phyloP scores from a whole-genome alignment of 192 early-diverging fungal genomes.

The Podila horticola region DNA sequence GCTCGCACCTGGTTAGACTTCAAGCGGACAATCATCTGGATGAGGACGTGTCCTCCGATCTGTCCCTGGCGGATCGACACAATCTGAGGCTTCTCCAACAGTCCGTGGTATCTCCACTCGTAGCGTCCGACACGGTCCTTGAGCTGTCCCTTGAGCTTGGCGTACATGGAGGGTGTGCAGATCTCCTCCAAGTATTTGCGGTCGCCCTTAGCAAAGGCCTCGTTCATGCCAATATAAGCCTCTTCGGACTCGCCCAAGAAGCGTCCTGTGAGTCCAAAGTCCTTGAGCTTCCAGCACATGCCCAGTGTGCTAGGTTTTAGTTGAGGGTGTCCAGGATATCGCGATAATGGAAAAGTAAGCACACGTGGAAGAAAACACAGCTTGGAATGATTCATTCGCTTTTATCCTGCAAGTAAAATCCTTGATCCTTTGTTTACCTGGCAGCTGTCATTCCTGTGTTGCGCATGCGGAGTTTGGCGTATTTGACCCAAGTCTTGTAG shows the following conservation, averaged over 20 bases:
- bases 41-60: slow-evolving; percentile 60
- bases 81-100: slow-evolving; percentile 64
- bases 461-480: slow-evolving; percentile 60
- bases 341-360: no score
- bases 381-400: no score
- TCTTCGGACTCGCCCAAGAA: slow-evolving; percentile 69
- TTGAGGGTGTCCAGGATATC: no score
- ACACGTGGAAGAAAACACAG: no score
- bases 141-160: slow-evolving; percentile 69
- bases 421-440: slow-evolving; percentile 7
- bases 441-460: slow-evolving; percentile 55
- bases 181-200: slow-evolving; percentile 62
- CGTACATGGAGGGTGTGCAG: slow-evolving; percentile 68
- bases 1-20: slow-evolving; percentile 68
- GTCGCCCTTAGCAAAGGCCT: slow-evolving; percentile 75
- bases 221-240: slow-evolving; percentile 73
- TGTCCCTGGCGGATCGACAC: slow-evolving; percentile 67
- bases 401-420: no score
- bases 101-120: slow-evolving; percentile 70
- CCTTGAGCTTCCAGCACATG: slow-evolving; percentile 60
- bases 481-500: slow-evolving; percentile 60
- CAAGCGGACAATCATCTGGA: slow-evolving; percentile 73
- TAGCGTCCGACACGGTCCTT: slow-evolving; percentile 62
- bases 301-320: slow-evolving; percentile 48
- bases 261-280: slow-evolving; percentile 64